Evolutionary conservation across 495 filamentous ascomycete genomes (phyloP), one percentile per base, ranked within the genome.

Genomic region (Amphirosellinia nigrospora): DNA sequence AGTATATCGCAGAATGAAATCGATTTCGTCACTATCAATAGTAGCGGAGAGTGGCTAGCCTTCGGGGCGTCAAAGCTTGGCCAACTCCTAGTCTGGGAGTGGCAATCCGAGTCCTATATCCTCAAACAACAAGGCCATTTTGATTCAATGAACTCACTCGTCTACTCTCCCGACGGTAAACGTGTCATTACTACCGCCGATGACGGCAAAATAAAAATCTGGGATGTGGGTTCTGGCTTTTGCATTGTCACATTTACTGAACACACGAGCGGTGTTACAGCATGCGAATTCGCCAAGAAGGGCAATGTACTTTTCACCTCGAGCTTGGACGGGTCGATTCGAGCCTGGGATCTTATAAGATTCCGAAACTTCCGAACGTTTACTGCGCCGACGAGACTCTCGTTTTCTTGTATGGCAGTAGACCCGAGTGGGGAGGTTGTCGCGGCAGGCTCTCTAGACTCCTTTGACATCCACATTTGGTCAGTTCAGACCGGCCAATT

Each of bases 61-160:
- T 97, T 99, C 79, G 96, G 95, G n/a, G 94, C 96, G 5, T 97
- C 96, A 19, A 95, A 95, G 66, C 87, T 96, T 32, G 96, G 96
- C 15, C 96, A 99, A 72, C 82, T 99, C 16, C 85, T 99, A 43
- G 96, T 99, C 30, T 99, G 96, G 96, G 96, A 99, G 79, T 98
- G 96, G 96, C 96, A 98, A 75, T 98, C 96, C 2, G 96, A 99
- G 78, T 98, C 96, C n/a, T 98, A 98, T 80, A 94, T 99, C 66
- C 81, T 99, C 41, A 99, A 98, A 79, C 96, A 99, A 75, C 96
- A 98, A 80, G 95, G 95, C 1, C 96, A 99, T 80, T 92, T 96
- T 59, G 96, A 99, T 76, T 90, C 93, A n/a, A 93, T 98, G 89
- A 98, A 97, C 79, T 84, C 95, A 9, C 83, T 99, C 7, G 90